A percentile compares a stretch with the other conserved stretches of the same genome.
Evolutionary conservation across 768 basidiomycete species (phyloP).

Genomic region (Trametes sanguinea): DNA sequence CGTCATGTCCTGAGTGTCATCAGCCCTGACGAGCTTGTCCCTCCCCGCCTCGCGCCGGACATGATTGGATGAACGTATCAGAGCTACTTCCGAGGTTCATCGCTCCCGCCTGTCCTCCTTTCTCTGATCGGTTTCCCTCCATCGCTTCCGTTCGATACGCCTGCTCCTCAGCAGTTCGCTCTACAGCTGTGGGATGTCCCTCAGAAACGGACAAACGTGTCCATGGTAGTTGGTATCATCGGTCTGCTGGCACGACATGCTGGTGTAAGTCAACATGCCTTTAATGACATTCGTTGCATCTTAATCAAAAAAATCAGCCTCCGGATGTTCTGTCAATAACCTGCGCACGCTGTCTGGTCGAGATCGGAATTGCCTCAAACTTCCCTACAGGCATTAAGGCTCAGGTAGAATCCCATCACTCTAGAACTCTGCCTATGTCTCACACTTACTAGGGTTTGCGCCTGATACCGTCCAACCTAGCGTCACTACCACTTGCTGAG

Average conservation of each 20-base stretch:
- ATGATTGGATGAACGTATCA: constrained; percentile 35
- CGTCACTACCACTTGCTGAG: constrained; percentile 60
- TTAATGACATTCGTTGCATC: background rate
- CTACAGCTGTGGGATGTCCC: constrained; percentile 93
- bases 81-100: constrained; percentile 96
- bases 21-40: constrained; percentile 15
- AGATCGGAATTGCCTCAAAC: constrained; percentile 91
- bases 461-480: constrained; percentile 54
- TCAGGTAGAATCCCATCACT: constrained; percentile 52
- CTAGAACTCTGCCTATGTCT: background rate
- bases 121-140: constrained; percentile 73
- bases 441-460: constrained; percentile 47
- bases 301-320: constrained; percentile 39
- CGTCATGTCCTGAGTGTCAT: constrained; percentile 16
- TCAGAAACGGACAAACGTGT: constrained; percentile 78
- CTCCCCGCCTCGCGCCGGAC: constrained; percentile 17
- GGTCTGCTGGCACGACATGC: constrained; percentile 66
- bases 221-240: constrained; percentile 79
- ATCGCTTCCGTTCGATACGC: constrained; percentile 54
- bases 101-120: constrained; percentile 66
- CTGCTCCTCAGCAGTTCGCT: constrained; percentile 85
- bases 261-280: constrained; percentile 41
- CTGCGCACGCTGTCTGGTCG: constrained; percentile 78
- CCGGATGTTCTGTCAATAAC: constrained; percentile 50
- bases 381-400: constrained; percentile 86